These are phyloP conservation scores for Linum tenue DNA, from an alignment of 345 rosid genomes.

Conservation along the genomic window DNA sequence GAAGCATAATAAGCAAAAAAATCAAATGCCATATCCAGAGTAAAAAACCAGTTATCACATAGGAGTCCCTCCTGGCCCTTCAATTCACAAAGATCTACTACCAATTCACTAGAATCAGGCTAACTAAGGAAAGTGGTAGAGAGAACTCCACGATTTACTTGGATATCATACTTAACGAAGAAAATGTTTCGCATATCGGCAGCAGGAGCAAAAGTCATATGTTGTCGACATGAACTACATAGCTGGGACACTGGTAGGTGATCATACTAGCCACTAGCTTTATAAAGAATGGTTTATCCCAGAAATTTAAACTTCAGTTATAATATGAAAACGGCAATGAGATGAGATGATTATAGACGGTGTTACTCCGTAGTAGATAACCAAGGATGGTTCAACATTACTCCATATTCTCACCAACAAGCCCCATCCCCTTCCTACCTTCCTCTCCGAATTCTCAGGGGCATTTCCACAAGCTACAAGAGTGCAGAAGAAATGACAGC, in stretches of 20 bases:
- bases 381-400: no score
- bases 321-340: no score
- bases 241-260: background rate
- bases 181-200: background rate
- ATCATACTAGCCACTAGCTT: background rate
- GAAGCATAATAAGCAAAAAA: background rate
- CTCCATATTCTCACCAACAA: no score
- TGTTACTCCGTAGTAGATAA: background rate
- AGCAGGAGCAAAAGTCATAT: background rate
- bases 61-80: background rate
- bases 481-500: background rate
- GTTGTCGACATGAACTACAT: background rate
- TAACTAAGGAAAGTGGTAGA: background rate
- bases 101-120: background rate
- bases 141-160: background rate
- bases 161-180: background rate
- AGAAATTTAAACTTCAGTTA: no score
- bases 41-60: background rate
- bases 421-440: background rate
- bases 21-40: background rate
- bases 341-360: background rate
- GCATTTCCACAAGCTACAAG: no score
- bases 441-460: background rate
- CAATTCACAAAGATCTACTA: no score
- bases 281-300: background rate